phyloP scores from a whole-genome alignment of 2,329 filamentous ascomycete genomes.

The Aspergillus latus region DNA sequence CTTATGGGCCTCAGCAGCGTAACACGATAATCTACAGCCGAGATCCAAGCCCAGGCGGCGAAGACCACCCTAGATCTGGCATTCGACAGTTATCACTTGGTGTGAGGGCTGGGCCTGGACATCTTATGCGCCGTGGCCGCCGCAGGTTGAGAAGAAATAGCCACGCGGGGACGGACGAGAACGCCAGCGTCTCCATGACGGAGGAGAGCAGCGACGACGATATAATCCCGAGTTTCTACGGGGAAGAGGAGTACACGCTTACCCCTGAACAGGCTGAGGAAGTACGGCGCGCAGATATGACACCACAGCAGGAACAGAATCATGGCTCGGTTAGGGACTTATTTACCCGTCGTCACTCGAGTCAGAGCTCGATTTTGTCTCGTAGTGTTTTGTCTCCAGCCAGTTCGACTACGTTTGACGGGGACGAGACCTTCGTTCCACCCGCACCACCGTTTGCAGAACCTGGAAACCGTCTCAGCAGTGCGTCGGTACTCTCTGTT shows the following conservation, averaged over 20 bases:
- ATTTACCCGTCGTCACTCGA: constrained; percentile 27
- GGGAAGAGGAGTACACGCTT: constrained; percentile 42
- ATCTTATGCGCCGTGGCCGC: constrained; percentile 33
- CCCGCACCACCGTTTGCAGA: constrained; percentile 28
- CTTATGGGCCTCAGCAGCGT: constrained; percentile 38
- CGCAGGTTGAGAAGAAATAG: constrained; percentile 28
- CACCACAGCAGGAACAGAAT: constrained; percentile 20
- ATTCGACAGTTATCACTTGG: constrained; percentile 42
- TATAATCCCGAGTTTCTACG: constrained; percentile 36
- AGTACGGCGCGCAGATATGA: constrained; percentile 26
- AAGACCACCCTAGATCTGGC: constrained; percentile 32
- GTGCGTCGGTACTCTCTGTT: constrained; percentile 53
- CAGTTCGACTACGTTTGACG: constrained; percentile 32
- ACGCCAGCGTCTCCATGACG: constrained; percentile 28
- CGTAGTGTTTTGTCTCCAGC: constrained; percentile 26
- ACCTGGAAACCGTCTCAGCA: constrained; percentile 37
- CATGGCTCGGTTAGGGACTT: constrained; percentile 20
- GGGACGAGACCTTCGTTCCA: constrained; percentile 34
- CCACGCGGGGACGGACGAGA: constrained; percentile 32
- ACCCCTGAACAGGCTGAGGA: constrained; percentile 36
- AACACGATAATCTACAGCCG: constrained; percentile 43
- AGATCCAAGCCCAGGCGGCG: constrained; percentile 34
- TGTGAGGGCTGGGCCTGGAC: constrained; percentile 42
- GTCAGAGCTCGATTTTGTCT: constrained; percentile 26
- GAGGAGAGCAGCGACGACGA: constrained; percentile 42